Evolutionary conservation across 768 basidiomycete species (phyloP), one percentile per base, ranked within the genome.

Genomic region (Boletus pseudopeckii): DNA sequence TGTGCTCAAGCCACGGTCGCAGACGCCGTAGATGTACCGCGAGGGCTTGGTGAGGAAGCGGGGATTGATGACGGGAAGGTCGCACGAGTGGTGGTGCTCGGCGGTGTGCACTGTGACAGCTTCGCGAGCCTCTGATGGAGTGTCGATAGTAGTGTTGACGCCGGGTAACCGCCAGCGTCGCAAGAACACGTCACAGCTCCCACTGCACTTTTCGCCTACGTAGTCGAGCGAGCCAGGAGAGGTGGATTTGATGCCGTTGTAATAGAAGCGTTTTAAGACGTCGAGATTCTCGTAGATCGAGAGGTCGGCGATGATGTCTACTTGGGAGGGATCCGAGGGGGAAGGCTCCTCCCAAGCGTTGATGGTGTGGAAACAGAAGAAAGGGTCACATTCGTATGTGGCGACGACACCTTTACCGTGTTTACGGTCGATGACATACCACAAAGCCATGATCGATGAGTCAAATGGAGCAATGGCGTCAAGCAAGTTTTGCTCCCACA

Each of bases 331-430:
- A 41, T 70, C 64, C 1, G 60, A 57, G 10, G 60, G 43, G 18
- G 58, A 63, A 7, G 55, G 50, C 8, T 56, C 60, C 38, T 75
- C 74, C 68, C 70, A 76, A 1, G 75, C 70, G n/a, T 76, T 76
- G 54, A 75, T 15, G 26, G 63, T 55, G 50, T 76, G 75, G 63
- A 76, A 76, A 51, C 62, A 66, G 59, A 75, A 76, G 63, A 75
- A 76, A 0, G 73, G 66, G 43, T 66, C 63, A 41, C 62, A 68
- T 51, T 67, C 65, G 58, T 74, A 75, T 50, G 67, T 70, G 41
- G 73, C 68, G 5, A 75, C 62, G 33, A 76, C 61, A 0, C 75
- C 74, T 48, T 63, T 68, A 18, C 64, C 68, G 26, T 65, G 56
- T 51, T 65, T 62, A 45, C 74, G 71, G 56, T 75, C 73, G 42